A percentile compares a stretch with the other conserved stretches of the same genome.
Evolutionary conservation across 129 eudicot genomes (phyloP).

Genomic region (Flaveria robusta): DNA sequence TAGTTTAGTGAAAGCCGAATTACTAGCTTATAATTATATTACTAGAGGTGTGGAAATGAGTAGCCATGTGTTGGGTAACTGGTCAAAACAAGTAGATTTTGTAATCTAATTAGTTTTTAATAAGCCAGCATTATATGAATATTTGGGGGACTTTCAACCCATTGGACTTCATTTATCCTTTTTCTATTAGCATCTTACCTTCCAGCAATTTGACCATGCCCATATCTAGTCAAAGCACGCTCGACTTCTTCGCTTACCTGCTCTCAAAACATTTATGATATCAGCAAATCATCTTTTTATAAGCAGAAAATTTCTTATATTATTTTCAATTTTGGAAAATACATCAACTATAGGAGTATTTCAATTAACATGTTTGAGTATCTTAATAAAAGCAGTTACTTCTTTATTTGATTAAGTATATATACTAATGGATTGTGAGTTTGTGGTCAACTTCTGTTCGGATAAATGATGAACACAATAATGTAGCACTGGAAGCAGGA

Average conservation of each 20-base stretch:
- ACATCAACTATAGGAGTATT: not conserved
- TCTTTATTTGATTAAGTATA: not conserved
- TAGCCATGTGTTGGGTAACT: not conserved
- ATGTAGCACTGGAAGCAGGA: not conserved
- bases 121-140: no score
- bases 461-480: not conserved
- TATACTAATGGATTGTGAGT: not conserved
- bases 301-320: not conserved
- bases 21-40: not conserved
- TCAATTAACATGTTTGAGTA: conserved; percentile 18
- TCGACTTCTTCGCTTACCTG: conserved; percentile 65
- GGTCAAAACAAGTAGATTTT: not conserved
- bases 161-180: not conserved
- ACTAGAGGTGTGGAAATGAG: not conserved
- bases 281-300: conserved; percentile 1
- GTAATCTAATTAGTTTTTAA: no score
- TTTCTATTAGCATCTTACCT: conserved; percentile 33
- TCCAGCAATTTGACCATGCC: conserved; percentile 46
- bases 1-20: not conserved
- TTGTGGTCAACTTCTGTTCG: not conserved
- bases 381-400: not conserved
- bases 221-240: conserved; percentile 60
- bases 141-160: not conserved
- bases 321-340: conserved; percentile 7
- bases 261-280: not conserved